Evolutionary conservation across 1,284 basidiomycete species (phyloP).

Genomic region (Heterobasidion irregulare): DNA sequence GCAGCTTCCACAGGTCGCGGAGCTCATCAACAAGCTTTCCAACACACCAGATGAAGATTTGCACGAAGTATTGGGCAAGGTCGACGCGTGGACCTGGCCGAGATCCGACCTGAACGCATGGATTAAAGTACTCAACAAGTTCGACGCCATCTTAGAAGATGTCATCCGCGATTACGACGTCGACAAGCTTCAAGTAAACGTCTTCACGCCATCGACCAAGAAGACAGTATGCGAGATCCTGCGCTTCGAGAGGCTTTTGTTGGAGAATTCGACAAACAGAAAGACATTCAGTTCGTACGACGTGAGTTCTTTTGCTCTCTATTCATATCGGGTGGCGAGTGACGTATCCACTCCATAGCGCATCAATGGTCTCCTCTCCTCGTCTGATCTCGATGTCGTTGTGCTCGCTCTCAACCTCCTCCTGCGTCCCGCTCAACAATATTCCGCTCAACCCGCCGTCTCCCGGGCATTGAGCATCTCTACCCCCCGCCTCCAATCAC

Average conservation of each 20-base stretch:
- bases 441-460: slow-evolving; percentile 76
- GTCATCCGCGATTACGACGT: slow-evolving; percentile 79
- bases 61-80: slow-evolving; percentile 50
- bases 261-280: slow-evolving; percentile 97
- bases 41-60: slow-evolving; percentile 61
- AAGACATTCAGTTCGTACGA: slow-evolving; percentile 98
- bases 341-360: slow-evolving; percentile 41
- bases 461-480: slow-evolving; percentile 73
- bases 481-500: slow-evolving; percentile 60
- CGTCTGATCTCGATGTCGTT: slow-evolving; percentile 86
- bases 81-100: slow-evolving; percentile 89
- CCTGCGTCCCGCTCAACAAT: slow-evolving; percentile 91
- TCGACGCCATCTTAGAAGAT: slow-evolving; percentile 83
- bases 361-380: slow-evolving; percentile 82
- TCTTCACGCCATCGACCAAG: slow-evolving; percentile 76
- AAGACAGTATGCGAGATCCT: slow-evolving; percentile 76
- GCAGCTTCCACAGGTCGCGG: slow-evolving; percentile 69
- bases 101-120: slow-evolving; percentile 96
- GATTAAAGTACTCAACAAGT: slow-evolving; percentile 93
- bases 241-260: slow-evolving; percentile 79
- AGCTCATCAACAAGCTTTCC: slow-evolving; percentile 64
- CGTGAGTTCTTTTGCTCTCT: slow-evolving; percentile 41
- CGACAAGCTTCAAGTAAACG: slow-evolving; percentile 74
- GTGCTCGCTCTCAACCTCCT: slow-evolving; percentile 81
- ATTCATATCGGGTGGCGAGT: too few species aligned